phyloP scores from a whole-genome alignment of 23 red algal species.

The Pyropia haitanensis region DNA sequence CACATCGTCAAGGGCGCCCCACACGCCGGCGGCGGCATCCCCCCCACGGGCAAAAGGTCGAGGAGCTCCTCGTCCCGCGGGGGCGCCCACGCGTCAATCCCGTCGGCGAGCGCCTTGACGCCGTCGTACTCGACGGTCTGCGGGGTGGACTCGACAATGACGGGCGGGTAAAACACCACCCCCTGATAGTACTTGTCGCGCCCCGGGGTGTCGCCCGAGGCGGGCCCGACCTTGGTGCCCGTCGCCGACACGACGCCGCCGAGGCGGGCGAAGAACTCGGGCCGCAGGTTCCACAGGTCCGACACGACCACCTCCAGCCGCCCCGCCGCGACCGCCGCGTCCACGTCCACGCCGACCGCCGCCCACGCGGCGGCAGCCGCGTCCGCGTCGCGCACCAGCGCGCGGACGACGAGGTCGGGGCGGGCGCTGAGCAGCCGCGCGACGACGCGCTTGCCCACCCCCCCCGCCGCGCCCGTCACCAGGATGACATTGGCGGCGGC shows the following conservation, averaged over 20 bases:
- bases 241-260: slow-evolving; percentile 62
- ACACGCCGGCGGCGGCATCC: slow-evolving; percentile 18
- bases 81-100: neutral
- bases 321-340: slow-evolving; percentile 3
- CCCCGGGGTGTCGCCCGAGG: slow-evolving; percentile 34
- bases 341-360: slow-evolving; percentile 21
- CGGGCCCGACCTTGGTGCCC: slow-evolving; percentile 58
- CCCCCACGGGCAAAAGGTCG: slow-evolving; percentile 16
- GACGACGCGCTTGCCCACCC: slow-evolving; percentile 72
- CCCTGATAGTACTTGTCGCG: slow-evolving; percentile 76
- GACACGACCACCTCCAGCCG: slow-evolving; percentile 44
- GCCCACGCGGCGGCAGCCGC: slow-evolving; percentile 20
- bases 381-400: slow-evolving; percentile 51
- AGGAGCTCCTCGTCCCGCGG: slow-evolving; percentile 9
- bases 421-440: slow-evolving; percentile 18
- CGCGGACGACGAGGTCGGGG: slow-evolving; percentile 35
- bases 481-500: slow-evolving; percentile 9
- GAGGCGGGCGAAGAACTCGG: slow-evolving; percentile 56
- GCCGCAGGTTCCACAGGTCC: slow-evolving; percentile 73
- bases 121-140: slow-evolving; percentile 86
- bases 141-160: slow-evolving; percentile 56
- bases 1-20: slow-evolving; percentile 90
- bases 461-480: slow-evolving; percentile 86
- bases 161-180: slow-evolving; percentile 62
- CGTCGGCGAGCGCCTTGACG: slow-evolving; percentile 36